Percentiles rank a stretch among this genome's conserved stretches.
These are phyloP conservation scores for Nitzschia sp. DNA, from an alignment of 108 stramenopile species.

Conservation along the genomic window DNA sequence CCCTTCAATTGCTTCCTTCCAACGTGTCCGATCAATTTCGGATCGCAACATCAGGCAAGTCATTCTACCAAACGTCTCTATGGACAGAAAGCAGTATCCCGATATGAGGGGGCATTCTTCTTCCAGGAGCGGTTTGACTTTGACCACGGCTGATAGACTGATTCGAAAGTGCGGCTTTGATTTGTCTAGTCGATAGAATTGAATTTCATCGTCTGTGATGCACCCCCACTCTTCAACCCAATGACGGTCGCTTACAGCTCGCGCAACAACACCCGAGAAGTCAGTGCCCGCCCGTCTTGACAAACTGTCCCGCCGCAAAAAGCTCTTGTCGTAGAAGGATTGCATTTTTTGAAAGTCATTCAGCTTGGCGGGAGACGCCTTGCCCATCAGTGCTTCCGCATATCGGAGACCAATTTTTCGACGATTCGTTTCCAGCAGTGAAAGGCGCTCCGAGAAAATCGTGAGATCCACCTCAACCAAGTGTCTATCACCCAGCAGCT, in stretches of 20 bases:
- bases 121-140: conserved; percentile 24
- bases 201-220: conserved; percentile 28
- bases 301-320: conserved; percentile 11
- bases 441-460: conserved; percentile 40
- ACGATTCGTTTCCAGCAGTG: not conserved
- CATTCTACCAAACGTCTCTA: conserved; percentile 58
- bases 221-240: conserved; percentile 66
- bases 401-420: conserved; percentile 26
- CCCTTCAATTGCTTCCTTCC: conserved; percentile 13
- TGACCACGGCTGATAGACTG: conserved; percentile 29
- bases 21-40: conserved; percentile 32
- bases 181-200: conserved; percentile 55
- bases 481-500: conserved; percentile 8
- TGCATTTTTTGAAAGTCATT: conserved; percentile 11
- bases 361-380: not conserved
- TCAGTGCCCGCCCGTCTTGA: not conserved
- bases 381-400: conserved; percentile 20
- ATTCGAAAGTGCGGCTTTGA: conserved; percentile 43
- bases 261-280: conserved; percentile 44
- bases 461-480: conserved; percentile 15
- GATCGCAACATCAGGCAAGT: conserved; percentile 61
- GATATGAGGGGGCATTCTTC: conserved; percentile 36
- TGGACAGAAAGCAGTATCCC: conserved; percentile 39
- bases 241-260: conserved; percentile 67
- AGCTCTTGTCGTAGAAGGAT: conserved; percentile 24